Percentiles rank a stretch among this genome's conserved stretches.
phyloP scores from a whole-genome alignment of 345 rosid genomes.

The rapeseed (Brassica napus) region DNA sequence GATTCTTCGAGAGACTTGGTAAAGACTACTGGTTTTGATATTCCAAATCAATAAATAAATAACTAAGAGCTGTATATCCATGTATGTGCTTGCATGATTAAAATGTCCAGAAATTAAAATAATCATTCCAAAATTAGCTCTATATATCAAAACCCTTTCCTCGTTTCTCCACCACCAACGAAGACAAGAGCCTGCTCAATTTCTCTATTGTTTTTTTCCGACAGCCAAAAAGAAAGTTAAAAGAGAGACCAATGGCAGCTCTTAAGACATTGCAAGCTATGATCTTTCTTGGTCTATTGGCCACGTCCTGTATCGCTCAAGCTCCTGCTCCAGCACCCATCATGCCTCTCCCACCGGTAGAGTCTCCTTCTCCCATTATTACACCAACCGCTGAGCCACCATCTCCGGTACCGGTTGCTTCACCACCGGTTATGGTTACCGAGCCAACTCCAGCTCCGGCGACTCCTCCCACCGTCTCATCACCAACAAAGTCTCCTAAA shows the following conservation, averaged over 20 bases:
- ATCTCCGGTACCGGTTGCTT: constrained; percentile 14
- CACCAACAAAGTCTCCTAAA: constrained; percentile 14
- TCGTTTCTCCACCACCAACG: constrained; percentile 17
- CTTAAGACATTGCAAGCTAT: constrained; percentile 44
- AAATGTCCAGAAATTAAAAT: constrained; percentile 2
- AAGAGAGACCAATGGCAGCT: constrained; percentile 47
- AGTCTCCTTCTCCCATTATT: constrained; percentile 46
- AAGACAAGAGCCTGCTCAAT: constrained; percentile 28
- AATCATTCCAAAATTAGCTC: not conserved
- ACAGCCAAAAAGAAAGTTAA: constrained; percentile 6
- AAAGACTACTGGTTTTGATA: constrained; percentile 20
- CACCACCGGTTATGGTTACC: constrained; percentile 19
- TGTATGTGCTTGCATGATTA: constrained; percentile 37
- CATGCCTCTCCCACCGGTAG: constrained; percentile 29
- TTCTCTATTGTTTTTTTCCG: not conserved
- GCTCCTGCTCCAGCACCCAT: constrained; percentile 41
- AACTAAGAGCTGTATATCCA: not conserved
- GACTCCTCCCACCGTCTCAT: constrained; percentile 29
- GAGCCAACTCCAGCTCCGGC: constrained; percentile 29
- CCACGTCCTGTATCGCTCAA: constrained; percentile 68
- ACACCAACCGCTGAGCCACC: constrained; percentile 37
- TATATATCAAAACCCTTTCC: constrained; percentile 4
- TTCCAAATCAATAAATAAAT: not conserved
- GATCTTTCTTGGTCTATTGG: constrained; percentile 63
- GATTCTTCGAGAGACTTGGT: constrained; percentile 28